Percentiles rank a stretch among this genome's conserved stretches.
Conservation (phyloP, 192 early-diverging fungal genomes). For the Jimgerdemannia lactiflua region DNA sequence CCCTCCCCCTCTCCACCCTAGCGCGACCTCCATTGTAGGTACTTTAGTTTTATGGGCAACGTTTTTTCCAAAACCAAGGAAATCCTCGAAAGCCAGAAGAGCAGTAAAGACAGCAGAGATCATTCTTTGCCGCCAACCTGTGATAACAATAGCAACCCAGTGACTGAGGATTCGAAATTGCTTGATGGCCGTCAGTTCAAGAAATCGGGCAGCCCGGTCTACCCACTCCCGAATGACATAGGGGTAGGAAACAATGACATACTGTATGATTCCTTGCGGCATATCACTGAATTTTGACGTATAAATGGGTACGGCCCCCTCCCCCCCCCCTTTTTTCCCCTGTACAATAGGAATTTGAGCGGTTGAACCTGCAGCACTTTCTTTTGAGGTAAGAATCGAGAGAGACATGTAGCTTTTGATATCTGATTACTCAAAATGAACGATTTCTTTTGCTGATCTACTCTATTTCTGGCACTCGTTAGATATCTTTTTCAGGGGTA, state of each 20-base stretch:
- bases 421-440: too few species aligned
- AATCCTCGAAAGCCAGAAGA: not conserved
- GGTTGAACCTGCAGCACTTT: not conserved
- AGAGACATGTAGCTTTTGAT: not conserved
- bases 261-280: not conserved
- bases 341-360: not conserved
- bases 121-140: not conserved
- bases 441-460: too few species aligned
- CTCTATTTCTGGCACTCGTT: too few species aligned
- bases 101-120: too few species aligned
- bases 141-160: not conserved
- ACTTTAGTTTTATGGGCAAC: not conserved
- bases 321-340: too few species aligned
- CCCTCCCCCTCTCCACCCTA: too few species aligned
- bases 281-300: not conserved
- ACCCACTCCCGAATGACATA: not conserved
- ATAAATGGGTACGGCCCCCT: not conserved
- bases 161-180: not conserved
- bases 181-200: not conserved
- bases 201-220: not conserved
- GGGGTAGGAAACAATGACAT: not conserved
- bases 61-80: not conserved
- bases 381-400: not conserved
- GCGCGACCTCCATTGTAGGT: not conserved
- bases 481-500: too few species aligned